These are phyloP conservation scores for Leccinum pallidistipes DNA, from an alignment of 1,284 basidiomycete genomes.

Conservation along the genomic window DNA sequence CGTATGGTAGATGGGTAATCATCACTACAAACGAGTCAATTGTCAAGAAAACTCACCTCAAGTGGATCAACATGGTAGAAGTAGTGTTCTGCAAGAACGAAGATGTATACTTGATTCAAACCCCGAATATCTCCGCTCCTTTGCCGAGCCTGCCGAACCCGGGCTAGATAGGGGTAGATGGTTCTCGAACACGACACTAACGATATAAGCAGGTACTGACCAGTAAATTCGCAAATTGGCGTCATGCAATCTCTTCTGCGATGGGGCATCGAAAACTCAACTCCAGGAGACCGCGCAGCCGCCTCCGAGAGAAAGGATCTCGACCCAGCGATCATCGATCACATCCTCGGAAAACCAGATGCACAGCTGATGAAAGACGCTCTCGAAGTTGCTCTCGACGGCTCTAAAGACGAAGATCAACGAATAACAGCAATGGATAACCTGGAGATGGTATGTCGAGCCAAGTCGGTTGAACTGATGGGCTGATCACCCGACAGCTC, in stretches of 20 bases:
- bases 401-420: slow-evolving; percentile 58
- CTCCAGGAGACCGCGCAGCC: slow-evolving; percentile 33
- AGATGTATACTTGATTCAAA: slow-evolving; percentile 6
- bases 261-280: slow-evolving; percentile 73
- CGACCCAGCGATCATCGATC: slow-evolving; percentile 81
- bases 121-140: slow-evolving; percentile 14
- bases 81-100: neutral
- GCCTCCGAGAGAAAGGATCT: slow-evolving; percentile 48
- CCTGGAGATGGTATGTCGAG: slow-evolving; percentile 82
- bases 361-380: slow-evolving; percentile 87
- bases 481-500: slow-evolving; percentile 49
- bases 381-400: slow-evolving; percentile 71
- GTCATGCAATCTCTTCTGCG: slow-evolving; percentile 74
- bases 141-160: slow-evolving; percentile 20
- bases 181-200: slow-evolving; percentile 7
- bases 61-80: neutral
- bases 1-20: slow-evolving; percentile 47
- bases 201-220: neutral
- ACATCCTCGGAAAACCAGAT: slow-evolving; percentile 86
- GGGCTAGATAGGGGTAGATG: slow-evolving; percentile 17
- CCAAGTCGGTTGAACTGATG: neutral
- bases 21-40: slow-evolving; percentile 36
- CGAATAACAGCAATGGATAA: slow-evolving; percentile 86
- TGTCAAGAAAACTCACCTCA: slow-evolving; percentile 21
- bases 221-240: neutral